A percentile compares a stretch with the other conserved stretches of the same genome.
These are phyloP conservation scores for Glebionis coronaria DNA, from an alignment of 129 eudicot species.

Conservation along the genomic window DNA sequence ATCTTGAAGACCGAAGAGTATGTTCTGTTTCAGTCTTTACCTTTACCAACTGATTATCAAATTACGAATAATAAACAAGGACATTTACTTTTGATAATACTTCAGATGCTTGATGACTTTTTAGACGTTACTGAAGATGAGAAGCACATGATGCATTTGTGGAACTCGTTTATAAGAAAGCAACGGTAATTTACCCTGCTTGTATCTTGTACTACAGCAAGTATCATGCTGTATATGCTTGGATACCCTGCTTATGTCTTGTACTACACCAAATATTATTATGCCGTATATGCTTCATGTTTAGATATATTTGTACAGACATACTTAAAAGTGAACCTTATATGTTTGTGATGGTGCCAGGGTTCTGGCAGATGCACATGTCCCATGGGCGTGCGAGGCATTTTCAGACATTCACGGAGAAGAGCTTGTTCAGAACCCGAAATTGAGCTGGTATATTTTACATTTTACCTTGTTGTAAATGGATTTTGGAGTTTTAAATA, in stretches of 20 bases:
- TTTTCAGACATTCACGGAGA: constrained; percentile 67
- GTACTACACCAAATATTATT: background rate
- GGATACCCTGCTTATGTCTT: background rate
- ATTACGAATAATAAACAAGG: background rate
- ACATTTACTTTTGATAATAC: constrained; percentile 9
- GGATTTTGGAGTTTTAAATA: too few species aligned
- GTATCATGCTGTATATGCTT: background rate
- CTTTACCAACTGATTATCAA: background rate
- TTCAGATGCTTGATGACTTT: constrained; percentile 98
- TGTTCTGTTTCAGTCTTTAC: constrained; percentile 18
- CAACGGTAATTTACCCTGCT: constrained; percentile 45
- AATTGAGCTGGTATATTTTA: constrained; percentile 53
- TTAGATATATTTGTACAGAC: too few species aligned
- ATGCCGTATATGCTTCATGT: background rate
- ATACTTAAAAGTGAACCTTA: background rate
- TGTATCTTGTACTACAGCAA: background rate
- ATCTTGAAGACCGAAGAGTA: constrained; percentile 94
- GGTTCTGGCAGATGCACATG: constrained; percentile 88
- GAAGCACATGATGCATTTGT: constrained; percentile 90
- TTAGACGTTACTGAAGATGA: constrained; percentile 83
- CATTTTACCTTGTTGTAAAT: background rate
- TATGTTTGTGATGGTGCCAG: constrained; percentile 34
- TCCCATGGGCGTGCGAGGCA: constrained; percentile 93
- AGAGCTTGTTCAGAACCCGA: constrained; percentile 48
- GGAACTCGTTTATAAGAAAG: constrained; percentile 95